Percentiles rank a stretch among this genome's conserved stretches.
Conservation (phyloP, 257 asterid genomes). For the Petunia secreta region DNA sequence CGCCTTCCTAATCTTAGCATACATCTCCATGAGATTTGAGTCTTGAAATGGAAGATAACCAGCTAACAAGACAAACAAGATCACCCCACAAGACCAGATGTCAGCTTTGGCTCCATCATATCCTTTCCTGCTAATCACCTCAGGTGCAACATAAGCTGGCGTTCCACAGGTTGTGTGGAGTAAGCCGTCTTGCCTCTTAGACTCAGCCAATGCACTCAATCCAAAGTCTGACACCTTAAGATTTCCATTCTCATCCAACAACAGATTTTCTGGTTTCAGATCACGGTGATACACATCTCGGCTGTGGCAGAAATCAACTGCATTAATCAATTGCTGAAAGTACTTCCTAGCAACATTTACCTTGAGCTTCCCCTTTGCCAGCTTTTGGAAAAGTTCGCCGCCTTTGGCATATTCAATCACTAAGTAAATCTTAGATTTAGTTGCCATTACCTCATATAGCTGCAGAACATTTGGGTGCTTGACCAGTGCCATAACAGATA, state of each 20-base stretch:
- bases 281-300: slow-evolving; percentile 87
- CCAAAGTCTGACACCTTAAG: slow-evolving; percentile 85
- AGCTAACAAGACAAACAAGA: slow-evolving; percentile 66
- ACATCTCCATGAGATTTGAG: slow-evolving; percentile 70
- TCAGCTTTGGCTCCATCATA: slow-evolving; percentile 82
- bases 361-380: slow-evolving; percentile 66
- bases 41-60: slow-evolving; percentile 73
- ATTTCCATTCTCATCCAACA: slow-evolving; percentile 63
- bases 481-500: slow-evolving; percentile 69
- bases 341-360: slow-evolving; percentile 63
- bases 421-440: slow-evolving; percentile 71
- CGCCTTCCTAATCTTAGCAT: slow-evolving; percentile 58
- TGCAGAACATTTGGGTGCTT: slow-evolving; percentile 61
- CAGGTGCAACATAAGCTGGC: slow-evolving; percentile 86
- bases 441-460: slow-evolving; percentile 81
- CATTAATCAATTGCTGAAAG: slow-evolving; percentile 72
- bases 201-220: slow-evolving; percentile 65
- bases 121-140: slow-evolving; percentile 66
- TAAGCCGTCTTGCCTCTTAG: slow-evolving; percentile 64
- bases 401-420: slow-evolving; percentile 84
- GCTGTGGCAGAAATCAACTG: slow-evolving; percentile 63
- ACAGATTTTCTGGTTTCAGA: slow-evolving; percentile 73
- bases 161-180: slow-evolving; percentile 91
- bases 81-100: slow-evolving; percentile 87
- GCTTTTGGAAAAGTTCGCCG: slow-evolving; percentile 77